Base-by-base conservation (phyloP, 2,329 filamentous ascomycete genomes). In the Lasiodiplodia hormozganensis region DNA sequence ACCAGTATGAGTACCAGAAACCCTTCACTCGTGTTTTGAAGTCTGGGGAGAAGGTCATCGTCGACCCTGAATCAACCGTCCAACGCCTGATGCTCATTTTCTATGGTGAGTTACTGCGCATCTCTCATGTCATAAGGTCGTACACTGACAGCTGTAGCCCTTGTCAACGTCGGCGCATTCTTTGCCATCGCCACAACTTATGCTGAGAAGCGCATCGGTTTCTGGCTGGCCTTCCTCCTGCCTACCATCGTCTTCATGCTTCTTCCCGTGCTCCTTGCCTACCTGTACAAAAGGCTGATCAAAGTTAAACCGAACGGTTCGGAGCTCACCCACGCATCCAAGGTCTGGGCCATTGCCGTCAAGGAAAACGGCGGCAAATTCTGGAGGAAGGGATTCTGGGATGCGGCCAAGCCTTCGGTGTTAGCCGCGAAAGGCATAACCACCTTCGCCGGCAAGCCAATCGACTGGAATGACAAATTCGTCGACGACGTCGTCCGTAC, bases 1-100 rank as follows among this genome's bases (percentile, higher is more conserved):
- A 85, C 64, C 83, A 85, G 68, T 82, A 83, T 70, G 70, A 73
- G 67, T 73, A 83, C 68, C 79, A 81, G 69, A 78, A 77, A 36
- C 74, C 79, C 4, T 82, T 82, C 67, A 78, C 80, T 21, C 82
- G 80, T 70, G 78, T 78, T 1, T 76, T 85, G 7, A 77, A 80
- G 67, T 79, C 76, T 12, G 83, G 83, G 0, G 82, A 84, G 70
- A 79, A 78, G 68, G 81, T 83, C 36, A 80, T 85, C 36, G 80
- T 85, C 18, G 83, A 85, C 62, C 83, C 83, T 0, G 82, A 83
- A 70, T 75, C 77, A 2, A 85, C 83, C 0, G 75, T 82, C 2
- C 78, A 76, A 31, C 74, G 79, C 4, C 75, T 76, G 10, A 76
- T 77, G 74, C 70, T 81, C 0, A 71, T 77, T 21, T 81, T 81